Percentiles rank a stretch among this genome's conserved stretches.
phyloP scores from a whole-genome alignment of 2,329 filamentous ascomycete genomes.

The Elsinoe perseae region DNA sequence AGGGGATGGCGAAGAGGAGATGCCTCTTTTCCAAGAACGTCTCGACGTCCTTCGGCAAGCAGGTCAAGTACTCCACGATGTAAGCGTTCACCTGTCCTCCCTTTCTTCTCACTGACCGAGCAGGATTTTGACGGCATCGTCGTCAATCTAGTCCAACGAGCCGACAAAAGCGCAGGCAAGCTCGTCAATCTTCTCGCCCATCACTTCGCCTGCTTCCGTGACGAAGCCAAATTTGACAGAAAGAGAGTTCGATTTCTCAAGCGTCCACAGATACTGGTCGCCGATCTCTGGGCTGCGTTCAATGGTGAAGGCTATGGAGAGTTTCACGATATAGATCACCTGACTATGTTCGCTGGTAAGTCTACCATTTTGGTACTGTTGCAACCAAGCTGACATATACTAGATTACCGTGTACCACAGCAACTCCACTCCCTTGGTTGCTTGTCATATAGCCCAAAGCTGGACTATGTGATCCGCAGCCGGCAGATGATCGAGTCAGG shows the following conservation, averaged over 20 bases:
- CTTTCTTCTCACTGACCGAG: neutral
- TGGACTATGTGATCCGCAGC: constrained; percentile 62
- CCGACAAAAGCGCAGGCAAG: constrained; percentile 69
- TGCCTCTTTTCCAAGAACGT: constrained; percentile 73
- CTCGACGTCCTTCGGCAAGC: constrained; percentile 75
- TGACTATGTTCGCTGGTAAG: constrained; percentile 87
- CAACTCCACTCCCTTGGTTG: constrained; percentile 79
- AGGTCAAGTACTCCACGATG: constrained; percentile 68
- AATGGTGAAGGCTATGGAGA: constrained; percentile 68
- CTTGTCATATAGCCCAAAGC: constrained; percentile 71
- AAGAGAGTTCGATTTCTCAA: constrained; percentile 78
- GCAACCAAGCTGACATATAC: neutral
- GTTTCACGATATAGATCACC: constrained; percentile 85
- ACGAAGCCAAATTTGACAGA: constrained; percentile 68
- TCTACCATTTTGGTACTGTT: neutral
- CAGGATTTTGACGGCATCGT: constrained; percentile 72
- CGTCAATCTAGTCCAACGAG: constrained; percentile 62
- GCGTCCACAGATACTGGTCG: constrained; percentile 89
- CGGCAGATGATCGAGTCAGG: constrained; percentile 62
- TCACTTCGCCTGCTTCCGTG: constrained; percentile 78
- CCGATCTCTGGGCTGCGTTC: constrained; percentile 95
- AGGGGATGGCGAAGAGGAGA: constrained; percentile 76
- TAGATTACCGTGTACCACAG: constrained; percentile 91
- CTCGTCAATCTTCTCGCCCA: constrained; percentile 79
- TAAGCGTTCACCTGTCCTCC: constrained; percentile 32